phyloP scores from a whole-genome alignment of 805 yeast genomes.

The Candida gorgasii region DNA sequence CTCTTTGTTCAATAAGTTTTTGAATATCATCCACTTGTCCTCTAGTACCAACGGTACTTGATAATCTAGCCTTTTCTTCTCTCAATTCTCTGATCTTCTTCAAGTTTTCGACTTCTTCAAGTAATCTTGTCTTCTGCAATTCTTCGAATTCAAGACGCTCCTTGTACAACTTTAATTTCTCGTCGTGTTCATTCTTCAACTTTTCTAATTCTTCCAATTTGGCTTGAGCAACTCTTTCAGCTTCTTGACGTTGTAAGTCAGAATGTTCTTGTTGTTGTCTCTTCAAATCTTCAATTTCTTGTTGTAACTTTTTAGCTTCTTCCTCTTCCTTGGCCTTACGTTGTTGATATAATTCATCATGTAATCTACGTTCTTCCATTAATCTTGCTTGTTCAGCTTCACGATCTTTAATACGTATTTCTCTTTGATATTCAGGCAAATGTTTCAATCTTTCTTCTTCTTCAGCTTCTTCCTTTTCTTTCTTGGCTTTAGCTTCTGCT shows the following conservation, averaged over 20 bases:
- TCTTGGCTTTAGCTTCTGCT: constrained; percentile 16
- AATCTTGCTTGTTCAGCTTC: constrained; percentile 28
- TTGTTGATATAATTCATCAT: constrained; percentile 25
- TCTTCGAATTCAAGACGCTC: constrained; percentile 36
- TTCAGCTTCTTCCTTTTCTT: constrained; percentile 15
- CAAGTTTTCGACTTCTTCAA: constrained; percentile 41
- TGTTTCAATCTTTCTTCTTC: constrained; percentile 18
- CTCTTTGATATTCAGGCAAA: constrained; percentile 28
- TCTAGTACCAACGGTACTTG: constrained; percentile 23
- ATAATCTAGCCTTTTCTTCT: constrained; percentile 36
- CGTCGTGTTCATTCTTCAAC: constrained; percentile 36
- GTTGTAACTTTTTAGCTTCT: constrained; percentile 30
- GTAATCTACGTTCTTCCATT: constrained; percentile 26
- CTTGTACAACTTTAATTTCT: constrained; percentile 28
- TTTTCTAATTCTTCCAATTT: constrained; percentile 34
- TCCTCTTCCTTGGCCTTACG: constrained; percentile 25
- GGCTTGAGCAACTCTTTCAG: constrained; percentile 28
- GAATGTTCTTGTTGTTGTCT: constrained; percentile 21
- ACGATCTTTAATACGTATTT: constrained; percentile 25
- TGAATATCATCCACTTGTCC: constrained; percentile 26
- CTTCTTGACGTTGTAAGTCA: constrained; percentile 27
- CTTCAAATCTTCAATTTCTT: constrained; percentile 33
- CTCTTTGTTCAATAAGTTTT: constrained; percentile 32
- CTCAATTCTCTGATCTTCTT: constrained; percentile 40
- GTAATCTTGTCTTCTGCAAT: constrained; percentile 36